phyloP scores from a whole-genome alignment of 2,329 filamentous ascomycete species.

The Sphaceloma murrayae region DNA sequence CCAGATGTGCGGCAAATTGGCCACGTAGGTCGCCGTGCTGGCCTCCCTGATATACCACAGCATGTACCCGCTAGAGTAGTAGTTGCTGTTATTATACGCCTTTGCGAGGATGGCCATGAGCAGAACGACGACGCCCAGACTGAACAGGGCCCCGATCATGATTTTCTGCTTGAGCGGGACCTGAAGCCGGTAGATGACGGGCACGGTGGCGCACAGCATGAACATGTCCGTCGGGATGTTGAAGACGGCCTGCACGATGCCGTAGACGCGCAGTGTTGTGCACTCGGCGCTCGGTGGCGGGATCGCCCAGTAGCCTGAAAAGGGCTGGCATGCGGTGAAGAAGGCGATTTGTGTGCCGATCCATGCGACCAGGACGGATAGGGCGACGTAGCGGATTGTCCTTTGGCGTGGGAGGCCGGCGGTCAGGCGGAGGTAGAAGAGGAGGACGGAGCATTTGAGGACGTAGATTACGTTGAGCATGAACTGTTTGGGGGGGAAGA shows the following conservation, averaged over 20 bases:
- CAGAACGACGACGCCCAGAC: conserved; percentile 43
- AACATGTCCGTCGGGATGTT: conserved; percentile 53
- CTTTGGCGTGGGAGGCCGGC: conserved; percentile 28
- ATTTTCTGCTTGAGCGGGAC: conserved; percentile 45
- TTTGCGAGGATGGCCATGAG: conserved; percentile 40
- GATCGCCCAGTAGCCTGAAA: conserved; percentile 20
- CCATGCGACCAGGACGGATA: conserved; percentile 15
- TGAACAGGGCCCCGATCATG: conserved; percentile 43
- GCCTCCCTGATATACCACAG: conserved; percentile 50
- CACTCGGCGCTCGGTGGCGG: conserved; percentile 42
- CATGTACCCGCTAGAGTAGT: conserved; percentile 42
- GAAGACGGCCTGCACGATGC: conserved; percentile 50
- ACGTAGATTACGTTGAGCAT: conserved; percentile 52
- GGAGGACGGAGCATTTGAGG: conserved; percentile 48
- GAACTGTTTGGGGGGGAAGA: conserved; percentile 28
- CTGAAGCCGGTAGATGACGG: conserved; percentile 43
- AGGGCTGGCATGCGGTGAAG: conserved; percentile 20
- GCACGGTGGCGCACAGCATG: conserved; percentile 51
- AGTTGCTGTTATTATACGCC: conserved; percentile 35
- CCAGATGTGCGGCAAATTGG: conserved; percentile 47
- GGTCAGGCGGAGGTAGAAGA: conserved; percentile 44
- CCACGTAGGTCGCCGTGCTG: conserved; percentile 43
- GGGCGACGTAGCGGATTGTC: conserved; percentile 29
- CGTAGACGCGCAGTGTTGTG: conserved; percentile 47
- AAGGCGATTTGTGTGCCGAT: conserved; percentile 19